A percentile compares a stretch with the other conserved stretches of the same genome.
Conservation (phyloP, 1,139 yeast species). For the Saccharomyces hybrid region DNA sequence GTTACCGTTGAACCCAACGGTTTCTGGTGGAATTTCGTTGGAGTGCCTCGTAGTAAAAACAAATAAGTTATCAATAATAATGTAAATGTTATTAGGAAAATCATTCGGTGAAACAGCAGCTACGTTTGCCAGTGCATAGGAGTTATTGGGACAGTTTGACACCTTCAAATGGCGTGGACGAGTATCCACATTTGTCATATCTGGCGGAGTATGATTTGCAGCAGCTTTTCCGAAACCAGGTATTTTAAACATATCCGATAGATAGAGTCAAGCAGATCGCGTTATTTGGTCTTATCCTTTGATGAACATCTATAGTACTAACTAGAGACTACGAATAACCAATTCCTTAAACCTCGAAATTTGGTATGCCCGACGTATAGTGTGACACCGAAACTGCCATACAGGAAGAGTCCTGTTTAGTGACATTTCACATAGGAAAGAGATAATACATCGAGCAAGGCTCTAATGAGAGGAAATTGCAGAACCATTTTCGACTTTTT, state of each 20-base stretch:
- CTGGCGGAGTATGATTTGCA: slow-evolving; percentile 14
- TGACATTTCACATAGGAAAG: not conserved
- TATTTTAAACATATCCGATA: slow-evolving; percentile 33
- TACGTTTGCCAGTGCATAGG: slow-evolving; percentile 59
- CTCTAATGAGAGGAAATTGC: not conserved
- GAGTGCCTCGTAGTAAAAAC: slow-evolving; percentile 71
- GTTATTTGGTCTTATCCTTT: not conserved
- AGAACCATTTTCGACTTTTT: not conserved
- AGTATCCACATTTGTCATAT: slow-evolving; percentile 17
- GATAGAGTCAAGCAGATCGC: not conserved
- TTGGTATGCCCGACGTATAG: not conserved
- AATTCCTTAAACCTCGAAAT: not conserved
- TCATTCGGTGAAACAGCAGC: slow-evolving; percentile 76
- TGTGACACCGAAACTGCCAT: not conserved
- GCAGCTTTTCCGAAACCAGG: slow-evolving; percentile 32
- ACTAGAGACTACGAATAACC: not conserved
- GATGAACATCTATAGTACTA: not conserved
- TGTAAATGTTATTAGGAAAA: slow-evolving; percentile 54
- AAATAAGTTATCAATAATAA: slow-evolving; percentile 63
- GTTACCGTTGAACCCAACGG: slow-evolving; percentile 77
- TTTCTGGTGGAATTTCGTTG: slow-evolving; percentile 52
- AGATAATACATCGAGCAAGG: not conserved
- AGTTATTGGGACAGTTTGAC: slow-evolving; percentile 60
- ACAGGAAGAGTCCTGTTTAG: not conserved
- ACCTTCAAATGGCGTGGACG: slow-evolving; percentile 34